Percentiles rank a stretch among this genome's conserved stretches.
phyloP scores from a whole-genome alignment of 2,329 filamentous ascomycete genomes.

The Dactylellina drechsleri region DNA sequence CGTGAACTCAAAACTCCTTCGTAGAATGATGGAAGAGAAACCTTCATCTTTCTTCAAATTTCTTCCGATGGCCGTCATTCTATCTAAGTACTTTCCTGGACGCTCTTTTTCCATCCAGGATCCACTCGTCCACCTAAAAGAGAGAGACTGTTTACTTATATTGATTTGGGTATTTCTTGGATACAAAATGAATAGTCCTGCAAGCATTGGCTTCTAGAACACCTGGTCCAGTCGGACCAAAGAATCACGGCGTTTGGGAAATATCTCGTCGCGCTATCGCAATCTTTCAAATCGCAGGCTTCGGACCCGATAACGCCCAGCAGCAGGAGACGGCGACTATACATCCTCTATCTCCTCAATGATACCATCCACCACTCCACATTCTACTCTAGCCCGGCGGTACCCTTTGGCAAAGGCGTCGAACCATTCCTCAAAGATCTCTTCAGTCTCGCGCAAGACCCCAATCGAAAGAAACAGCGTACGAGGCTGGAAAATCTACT shows the following conservation, averaged over 20 bases:
- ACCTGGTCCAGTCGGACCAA: slow-evolving; percentile 74
- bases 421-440: slow-evolving; percentile 72
- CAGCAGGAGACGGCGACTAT: slow-evolving; percentile 74
- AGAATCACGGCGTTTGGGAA: slow-evolving; percentile 77
- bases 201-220: slow-evolving; percentile 83
- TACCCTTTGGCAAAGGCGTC: slow-evolving; percentile 68
- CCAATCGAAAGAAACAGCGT: slow-evolving; percentile 71
- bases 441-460: slow-evolving; percentile 69
- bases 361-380: slow-evolving; percentile 79
- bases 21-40: slow-evolving; percentile 43
- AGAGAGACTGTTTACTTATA: slow-evolving; percentile 54
- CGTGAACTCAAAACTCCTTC: slow-evolving; percentile 58
- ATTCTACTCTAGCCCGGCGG: slow-evolving; percentile 65
- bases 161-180: slow-evolving; percentile 51
- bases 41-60: slow-evolving; percentile 55
- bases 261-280: slow-evolving; percentile 76
- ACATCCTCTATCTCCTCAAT: slow-evolving; percentile 80
- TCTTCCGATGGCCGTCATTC: slow-evolving; percentile 56
- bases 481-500: slow-evolving; percentile 73
- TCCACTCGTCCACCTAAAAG: slow-evolving; percentile 6
- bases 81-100: slow-evolving; percentile 56
- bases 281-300: slow-evolving; percentile 65
- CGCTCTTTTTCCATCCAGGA: slow-evolving; percentile 24
- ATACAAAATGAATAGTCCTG: slow-evolving; percentile 74
- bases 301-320: slow-evolving; percentile 63